Percentiles rank a stretch among this genome's conserved stretches.
Conservation (phyloP, 164 flowering plant species). For the Annona cherimola region DNA sequence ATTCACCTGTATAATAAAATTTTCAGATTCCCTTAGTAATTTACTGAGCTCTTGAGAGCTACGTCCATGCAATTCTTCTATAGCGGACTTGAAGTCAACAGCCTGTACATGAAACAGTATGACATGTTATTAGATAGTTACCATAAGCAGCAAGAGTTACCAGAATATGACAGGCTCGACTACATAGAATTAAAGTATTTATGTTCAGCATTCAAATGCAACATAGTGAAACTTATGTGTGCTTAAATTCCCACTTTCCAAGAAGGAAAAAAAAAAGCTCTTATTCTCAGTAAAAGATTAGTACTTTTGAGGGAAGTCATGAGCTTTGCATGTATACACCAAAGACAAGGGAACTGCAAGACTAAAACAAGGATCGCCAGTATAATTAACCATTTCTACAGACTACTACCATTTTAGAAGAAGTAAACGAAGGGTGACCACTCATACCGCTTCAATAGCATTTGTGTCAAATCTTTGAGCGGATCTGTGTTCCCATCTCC, state of each 20-base stretch:
- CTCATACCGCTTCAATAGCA: too few relatives aligned
- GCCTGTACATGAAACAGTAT: conserved; percentile 37
- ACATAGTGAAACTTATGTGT: not conserved
- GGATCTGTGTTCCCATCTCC: too few relatives aligned
- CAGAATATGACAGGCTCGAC: not conserved
- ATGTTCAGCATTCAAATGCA: not conserved
- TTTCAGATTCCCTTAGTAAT: conserved; percentile 65
- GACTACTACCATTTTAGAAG: too few relatives aligned
- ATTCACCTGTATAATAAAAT: conserved; percentile 29
- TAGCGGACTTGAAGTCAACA: conserved; percentile 57
- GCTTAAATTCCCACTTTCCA: not conserved
- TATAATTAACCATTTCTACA: too few relatives aligned
- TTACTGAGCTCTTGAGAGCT: conserved; percentile 64
- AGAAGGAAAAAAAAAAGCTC: not conserved
- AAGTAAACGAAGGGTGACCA: too few relatives aligned
- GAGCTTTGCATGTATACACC: too few relatives aligned
- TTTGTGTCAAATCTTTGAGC: too few relatives aligned
- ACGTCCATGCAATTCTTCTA: conserved; percentile 63
- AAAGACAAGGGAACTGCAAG: too few relatives aligned
- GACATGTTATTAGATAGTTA: not conserved
- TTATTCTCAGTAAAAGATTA: not conserved
- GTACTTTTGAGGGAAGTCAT: not conserved
- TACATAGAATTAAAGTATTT: not conserved
- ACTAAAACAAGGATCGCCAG: too few relatives aligned
- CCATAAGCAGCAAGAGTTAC: not conserved